Conservation (phyloP, 2,329 filamentous ascomycete species). For the Sphaceloma murrayae region DNA sequence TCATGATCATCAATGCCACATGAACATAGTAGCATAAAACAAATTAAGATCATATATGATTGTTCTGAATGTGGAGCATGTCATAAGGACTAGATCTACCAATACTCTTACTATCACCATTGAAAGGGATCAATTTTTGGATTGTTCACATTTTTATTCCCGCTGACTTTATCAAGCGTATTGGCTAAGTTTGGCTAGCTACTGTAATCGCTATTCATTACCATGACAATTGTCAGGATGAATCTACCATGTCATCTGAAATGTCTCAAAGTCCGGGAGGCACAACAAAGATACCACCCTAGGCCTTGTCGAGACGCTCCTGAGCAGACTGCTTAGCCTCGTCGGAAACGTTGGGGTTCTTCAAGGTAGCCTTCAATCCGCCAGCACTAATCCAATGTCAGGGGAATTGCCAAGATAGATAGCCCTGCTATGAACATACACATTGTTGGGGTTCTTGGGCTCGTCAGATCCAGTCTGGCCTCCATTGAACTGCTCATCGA, state of each 20-base stretch:
- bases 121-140: not conserved
- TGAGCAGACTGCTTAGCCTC: slow-evolving; percentile 49
- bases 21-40: no score
- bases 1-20: no score
- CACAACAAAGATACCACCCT: not conserved
- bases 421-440: slow-evolving; percentile 32
- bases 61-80: no score
- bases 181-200: not conserved
- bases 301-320: slow-evolving; percentile 37
- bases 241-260: no score
- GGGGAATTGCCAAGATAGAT: not conserved
- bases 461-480: not conserved
- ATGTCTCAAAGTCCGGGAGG: no score
- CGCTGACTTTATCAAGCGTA: not conserved
- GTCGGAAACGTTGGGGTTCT: slow-evolving; percentile 48
- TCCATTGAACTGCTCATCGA: slow-evolving; percentile 41
- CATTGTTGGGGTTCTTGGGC: slow-evolving; percentile 47
- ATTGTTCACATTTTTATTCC: slow-evolving; percentile 8
- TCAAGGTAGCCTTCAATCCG: slow-evolving; percentile 35
- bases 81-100: no score
- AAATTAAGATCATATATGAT: no score
- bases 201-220: not conserved
- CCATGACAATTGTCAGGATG: no score
- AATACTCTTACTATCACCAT: no score
- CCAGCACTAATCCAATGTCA: slow-evolving; percentile 17